Evolutionary conservation across 2,329 filamentous ascomycete genomes (phyloP).

Genomic region (Trichoderma harzianum): DNA sequence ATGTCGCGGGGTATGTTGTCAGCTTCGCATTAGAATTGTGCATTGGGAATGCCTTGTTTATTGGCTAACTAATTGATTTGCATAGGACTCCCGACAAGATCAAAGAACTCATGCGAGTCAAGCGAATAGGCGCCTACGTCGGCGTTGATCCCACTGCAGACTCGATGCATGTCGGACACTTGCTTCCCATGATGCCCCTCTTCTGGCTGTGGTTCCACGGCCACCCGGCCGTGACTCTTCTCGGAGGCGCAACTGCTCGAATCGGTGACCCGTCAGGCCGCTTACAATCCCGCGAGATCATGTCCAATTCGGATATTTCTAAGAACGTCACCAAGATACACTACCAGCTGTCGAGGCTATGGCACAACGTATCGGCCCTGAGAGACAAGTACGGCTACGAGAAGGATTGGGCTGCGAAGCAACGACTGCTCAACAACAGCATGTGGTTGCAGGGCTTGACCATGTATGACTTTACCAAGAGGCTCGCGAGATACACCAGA

Average conservation of each 20-base stretch:
- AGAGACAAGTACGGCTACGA: conserved; percentile 63
- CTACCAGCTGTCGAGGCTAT: conserved; percentile 68
- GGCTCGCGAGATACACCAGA: conserved; percentile 69
- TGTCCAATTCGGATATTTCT: conserved; percentile 50
- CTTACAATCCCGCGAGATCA: conserved; percentile 55
- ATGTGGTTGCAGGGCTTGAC: conserved; percentile 73
- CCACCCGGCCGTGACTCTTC: conserved; percentile 61
- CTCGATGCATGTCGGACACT: conserved; percentile 76
- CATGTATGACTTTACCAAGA: conserved; percentile 70
- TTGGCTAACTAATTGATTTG: background rate
- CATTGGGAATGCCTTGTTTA: background rate
- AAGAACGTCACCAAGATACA: conserved; percentile 67
- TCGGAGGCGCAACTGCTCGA: conserved; percentile 72
- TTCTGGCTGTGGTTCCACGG: conserved; percentile 83
- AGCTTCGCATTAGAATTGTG: background rate
- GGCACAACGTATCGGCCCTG: conserved; percentile 67
- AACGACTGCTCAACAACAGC: conserved; percentile 74
- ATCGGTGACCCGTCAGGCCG: conserved; percentile 77
- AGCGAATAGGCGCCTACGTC: conserved; percentile 71
- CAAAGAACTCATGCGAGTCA: conserved; percentile 59
- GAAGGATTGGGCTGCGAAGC: conserved; percentile 61
- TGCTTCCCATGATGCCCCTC: conserved; percentile 77
- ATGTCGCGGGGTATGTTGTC: conserved; percentile 62
- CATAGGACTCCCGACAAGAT: conserved; percentile 49
- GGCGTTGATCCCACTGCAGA: conserved; percentile 79